phyloP scores from a whole-genome alignment of 352 stramenopile species.

The Phytophthora megakarya region DNA sequence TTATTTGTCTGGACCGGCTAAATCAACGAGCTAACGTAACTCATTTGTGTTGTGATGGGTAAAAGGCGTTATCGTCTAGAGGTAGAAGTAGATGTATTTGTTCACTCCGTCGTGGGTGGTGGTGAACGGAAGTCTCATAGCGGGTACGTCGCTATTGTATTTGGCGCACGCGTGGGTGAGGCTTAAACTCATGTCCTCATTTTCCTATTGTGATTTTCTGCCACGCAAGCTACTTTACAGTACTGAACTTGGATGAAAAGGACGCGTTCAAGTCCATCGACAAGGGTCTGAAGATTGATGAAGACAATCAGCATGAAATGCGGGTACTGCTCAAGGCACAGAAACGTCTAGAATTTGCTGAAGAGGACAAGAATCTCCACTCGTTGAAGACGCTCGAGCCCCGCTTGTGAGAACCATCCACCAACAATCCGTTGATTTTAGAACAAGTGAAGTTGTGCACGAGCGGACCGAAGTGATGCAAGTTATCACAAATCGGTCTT shows the following conservation, averaged over 20 bases:
- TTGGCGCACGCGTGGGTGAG: background rate
- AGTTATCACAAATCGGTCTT: no score
- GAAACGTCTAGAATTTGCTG: slow-evolving; percentile 60
- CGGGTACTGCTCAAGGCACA: slow-evolving; percentile 58
- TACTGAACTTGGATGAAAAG: slow-evolving; percentile 56
- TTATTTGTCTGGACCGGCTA: no score
- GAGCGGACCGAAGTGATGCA: no score
- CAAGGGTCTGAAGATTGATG: slow-evolving; percentile 50
- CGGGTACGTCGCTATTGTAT: slow-evolving; percentile 36
- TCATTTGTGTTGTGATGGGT: slow-evolving; percentile 11
- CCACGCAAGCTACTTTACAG: slow-evolving; percentile 55
- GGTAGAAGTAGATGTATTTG: slow-evolving; percentile 68
- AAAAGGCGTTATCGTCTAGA: slow-evolving; percentile 57
- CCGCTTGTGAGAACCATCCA: slow-evolving; percentile 22
- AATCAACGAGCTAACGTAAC: no score
- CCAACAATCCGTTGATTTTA: background rate
- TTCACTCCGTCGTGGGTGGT: slow-evolving; percentile 41
- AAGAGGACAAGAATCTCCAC: slow-evolving; percentile 57
- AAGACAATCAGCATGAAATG: slow-evolving; percentile 57
- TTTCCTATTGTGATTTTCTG: slow-evolving; percentile 3
- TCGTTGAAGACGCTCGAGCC: slow-evolving; percentile 48
- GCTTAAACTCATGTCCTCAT: slow-evolving; percentile 10
- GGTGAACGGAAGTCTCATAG: slow-evolving; percentile 55
- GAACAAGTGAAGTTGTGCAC: background rate
- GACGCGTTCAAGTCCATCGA: slow-evolving; percentile 49